phyloP scores from a whole-genome alignment of 2,329 filamentous ascomycete genomes.

The Hymenoscyphus fructigenus region DNA sequence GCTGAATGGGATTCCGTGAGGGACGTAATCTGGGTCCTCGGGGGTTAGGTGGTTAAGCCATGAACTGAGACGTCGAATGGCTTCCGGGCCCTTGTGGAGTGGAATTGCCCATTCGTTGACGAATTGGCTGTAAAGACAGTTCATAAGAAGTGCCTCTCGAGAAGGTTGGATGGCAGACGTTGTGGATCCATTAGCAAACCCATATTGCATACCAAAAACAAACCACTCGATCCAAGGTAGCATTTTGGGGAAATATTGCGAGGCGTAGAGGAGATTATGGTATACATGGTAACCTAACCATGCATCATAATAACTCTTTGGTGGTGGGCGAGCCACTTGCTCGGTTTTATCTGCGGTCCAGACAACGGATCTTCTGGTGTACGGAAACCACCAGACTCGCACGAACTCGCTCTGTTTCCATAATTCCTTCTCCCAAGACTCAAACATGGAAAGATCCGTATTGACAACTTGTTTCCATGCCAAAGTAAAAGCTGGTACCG shows the following conservation, averaged over 20 bases:
- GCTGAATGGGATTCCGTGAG: slow-evolving; percentile 75
- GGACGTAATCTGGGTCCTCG: slow-evolving; percentile 62
- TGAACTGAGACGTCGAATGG: slow-evolving; percentile 74
- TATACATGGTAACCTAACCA: slow-evolving; percentile 84
- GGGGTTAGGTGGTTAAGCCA: slow-evolving; percentile 72
- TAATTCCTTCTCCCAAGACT: slow-evolving; percentile 68
- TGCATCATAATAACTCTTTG: slow-evolving; percentile 74
- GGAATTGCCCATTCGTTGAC: slow-evolving; percentile 98
- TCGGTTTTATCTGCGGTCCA: slow-evolving; percentile 84
- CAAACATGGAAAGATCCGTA: slow-evolving; percentile 65
- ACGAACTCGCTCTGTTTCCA: slow-evolving; percentile 89
- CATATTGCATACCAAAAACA: slow-evolving; percentile 96
- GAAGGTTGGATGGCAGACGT: slow-evolving; percentile 78
- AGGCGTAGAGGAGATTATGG: slow-evolving; percentile 82
- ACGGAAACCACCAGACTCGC: slow-evolving; percentile 96
- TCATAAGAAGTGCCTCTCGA: slow-evolving; percentile 82
- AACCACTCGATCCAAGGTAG: slow-evolving; percentile 93
- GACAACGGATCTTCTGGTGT: slow-evolving; percentile 81
- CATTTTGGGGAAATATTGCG: slow-evolving; percentile 74
- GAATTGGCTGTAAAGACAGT: slow-evolving; percentile 97
- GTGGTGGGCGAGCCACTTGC: slow-evolving; percentile 56
- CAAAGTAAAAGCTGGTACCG: slow-evolving; percentile 78
- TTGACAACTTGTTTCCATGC: slow-evolving; percentile 82
- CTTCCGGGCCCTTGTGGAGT: slow-evolving; percentile 81
- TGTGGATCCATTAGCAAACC: slow-evolving; percentile 69